phyloP scores from a whole-genome alignment of 192 early-diverging fungal species.

The Hyaloraphidium curvatum region DNA sequence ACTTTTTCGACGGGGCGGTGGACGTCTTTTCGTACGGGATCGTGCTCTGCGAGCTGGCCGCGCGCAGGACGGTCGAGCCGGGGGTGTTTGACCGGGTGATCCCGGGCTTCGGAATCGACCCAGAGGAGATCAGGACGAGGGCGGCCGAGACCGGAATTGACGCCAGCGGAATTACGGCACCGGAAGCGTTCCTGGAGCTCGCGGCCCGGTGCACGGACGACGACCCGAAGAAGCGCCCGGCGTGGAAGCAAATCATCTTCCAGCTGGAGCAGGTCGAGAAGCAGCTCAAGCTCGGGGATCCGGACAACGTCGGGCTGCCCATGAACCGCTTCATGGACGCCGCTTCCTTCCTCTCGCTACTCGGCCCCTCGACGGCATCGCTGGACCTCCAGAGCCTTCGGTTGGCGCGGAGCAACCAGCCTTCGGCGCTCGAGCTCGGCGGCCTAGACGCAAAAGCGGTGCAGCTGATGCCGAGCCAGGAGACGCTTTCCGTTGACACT shows the following conservation, averaged over 20 bases:
- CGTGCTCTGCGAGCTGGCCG: not conserved
- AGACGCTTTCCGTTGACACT: too few relatives aligned
- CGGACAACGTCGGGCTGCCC: too few relatives aligned
- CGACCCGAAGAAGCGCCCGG: not conserved
- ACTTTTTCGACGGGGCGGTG: not conserved
- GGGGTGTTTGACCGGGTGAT: not conserved
- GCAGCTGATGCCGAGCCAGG: too few relatives aligned
- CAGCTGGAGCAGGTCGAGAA: too few relatives aligned
- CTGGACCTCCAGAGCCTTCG: too few relatives aligned
- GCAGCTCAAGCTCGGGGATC: too few relatives aligned
- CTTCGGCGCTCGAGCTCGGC: too few relatives aligned
- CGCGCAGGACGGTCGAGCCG: not conserved
- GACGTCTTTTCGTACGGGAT: conserved; percentile 1
- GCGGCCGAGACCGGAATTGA: not conserved
- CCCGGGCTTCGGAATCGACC: not conserved
- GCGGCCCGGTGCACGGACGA: not conserved
- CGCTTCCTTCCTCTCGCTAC: too few relatives aligned
- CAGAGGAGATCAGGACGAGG: not conserved
- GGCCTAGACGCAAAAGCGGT: too few relatives aligned
- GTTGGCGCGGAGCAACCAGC: too few relatives aligned
- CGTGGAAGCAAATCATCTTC: not conserved
- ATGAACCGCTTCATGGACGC: too few relatives aligned
- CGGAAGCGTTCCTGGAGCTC: not conserved
- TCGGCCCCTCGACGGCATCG: too few relatives aligned
- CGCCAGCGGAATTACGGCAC: not conserved